Evolutionary conservation across 2,329 filamentous ascomycete species (phyloP).

Genomic region (Magnaporthiopsis poae): DNA sequence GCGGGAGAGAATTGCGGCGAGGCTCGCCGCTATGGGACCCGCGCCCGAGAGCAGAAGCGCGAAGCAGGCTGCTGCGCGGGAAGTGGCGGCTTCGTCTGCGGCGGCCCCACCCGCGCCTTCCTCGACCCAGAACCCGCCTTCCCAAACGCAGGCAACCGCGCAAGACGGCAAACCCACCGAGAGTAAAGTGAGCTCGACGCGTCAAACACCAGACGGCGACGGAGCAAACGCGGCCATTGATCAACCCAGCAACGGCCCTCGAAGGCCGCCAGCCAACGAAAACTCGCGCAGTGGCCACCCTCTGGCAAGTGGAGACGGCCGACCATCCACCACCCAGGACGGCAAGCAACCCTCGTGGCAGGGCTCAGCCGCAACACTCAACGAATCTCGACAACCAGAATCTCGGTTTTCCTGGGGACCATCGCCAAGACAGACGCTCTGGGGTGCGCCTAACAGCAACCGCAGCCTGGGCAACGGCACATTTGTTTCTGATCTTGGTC

Average conservation of each 20-base stretch:
- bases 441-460: constrained; percentile 64
- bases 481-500: constrained; percentile 54
- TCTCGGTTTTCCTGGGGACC: constrained; percentile 8
- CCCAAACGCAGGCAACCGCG: background rate
- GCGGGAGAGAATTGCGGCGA: constrained; percentile 60
- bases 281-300: background rate
- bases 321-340: constrained; percentile 8
- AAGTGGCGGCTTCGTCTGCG: constrained; percentile 21
- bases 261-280: background rate
- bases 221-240: background rate
- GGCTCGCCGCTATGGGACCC: constrained; percentile 60
- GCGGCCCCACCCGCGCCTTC: constrained; percentile 18
- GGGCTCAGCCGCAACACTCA: constrained; percentile 25
- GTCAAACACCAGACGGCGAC: background rate
- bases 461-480: constrained; percentile 68
- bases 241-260: background rate
- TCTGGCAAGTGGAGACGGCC: background rate
- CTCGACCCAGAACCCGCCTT: background rate
- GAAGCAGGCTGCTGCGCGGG: constrained; percentile 42
- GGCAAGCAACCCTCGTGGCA: constrained; percentile 29
- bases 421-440: constrained; percentile 41
- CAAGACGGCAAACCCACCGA: background rate
- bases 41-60: constrained; percentile 49
- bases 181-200: background rate
- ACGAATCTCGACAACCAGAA: background rate